Evolutionary conservation across 1,139 yeast species (phyloP).

Genomic region (Yamadazyma trypodendri): DNA sequence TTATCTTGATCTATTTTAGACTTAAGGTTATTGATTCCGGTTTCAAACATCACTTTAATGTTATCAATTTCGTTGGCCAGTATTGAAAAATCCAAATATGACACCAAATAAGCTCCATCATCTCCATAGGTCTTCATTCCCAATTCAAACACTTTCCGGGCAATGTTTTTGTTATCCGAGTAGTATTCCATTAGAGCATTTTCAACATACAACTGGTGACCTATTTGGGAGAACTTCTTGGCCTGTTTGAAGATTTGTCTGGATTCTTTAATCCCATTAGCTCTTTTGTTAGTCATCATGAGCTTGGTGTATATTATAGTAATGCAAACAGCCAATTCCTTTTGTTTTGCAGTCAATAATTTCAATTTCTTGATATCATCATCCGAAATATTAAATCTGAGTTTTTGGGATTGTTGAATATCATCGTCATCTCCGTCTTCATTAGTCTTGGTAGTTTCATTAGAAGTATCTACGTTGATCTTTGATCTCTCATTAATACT

Average conservation of each 20-base stretch:
- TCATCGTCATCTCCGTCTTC: conserved; percentile 18
- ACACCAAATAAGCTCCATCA: conserved; percentile 62
- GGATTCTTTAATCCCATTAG: conserved; percentile 70
- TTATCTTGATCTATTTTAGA: conserved; percentile 33
- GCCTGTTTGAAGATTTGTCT: conserved; percentile 65
- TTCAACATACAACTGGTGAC: conserved; percentile 77
- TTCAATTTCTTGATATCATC: conserved; percentile 28
- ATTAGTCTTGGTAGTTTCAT: conserved; percentile 1
- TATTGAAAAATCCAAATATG: conserved; percentile 73
- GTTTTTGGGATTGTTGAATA: conserved; percentile 12
- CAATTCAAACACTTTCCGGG: conserved; percentile 74
- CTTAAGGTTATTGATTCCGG: conserved; percentile 37
- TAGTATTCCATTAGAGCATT: conserved; percentile 82
- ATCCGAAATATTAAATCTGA: conserved; percentile 21
- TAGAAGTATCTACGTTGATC: conserved; percentile 6
- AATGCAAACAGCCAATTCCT: conserved; percentile 33
- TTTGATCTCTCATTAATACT: conserved; percentile 21
- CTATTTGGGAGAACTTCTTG: conserved; percentile 49
- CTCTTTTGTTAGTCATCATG: conserved; percentile 61
- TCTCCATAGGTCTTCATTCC: conserved; percentile 64
- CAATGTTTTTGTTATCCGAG: conserved; percentile 63
- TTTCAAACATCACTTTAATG: conserved; percentile 79
- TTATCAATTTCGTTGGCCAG: conserved; percentile 74
- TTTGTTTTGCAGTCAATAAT: conserved; percentile 19
- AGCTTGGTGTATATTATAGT: conserved; percentile 54